Base-by-base conservation (phyloP, 352 stramenopile genomes). In the Phytophthora tubulina region DNA sequence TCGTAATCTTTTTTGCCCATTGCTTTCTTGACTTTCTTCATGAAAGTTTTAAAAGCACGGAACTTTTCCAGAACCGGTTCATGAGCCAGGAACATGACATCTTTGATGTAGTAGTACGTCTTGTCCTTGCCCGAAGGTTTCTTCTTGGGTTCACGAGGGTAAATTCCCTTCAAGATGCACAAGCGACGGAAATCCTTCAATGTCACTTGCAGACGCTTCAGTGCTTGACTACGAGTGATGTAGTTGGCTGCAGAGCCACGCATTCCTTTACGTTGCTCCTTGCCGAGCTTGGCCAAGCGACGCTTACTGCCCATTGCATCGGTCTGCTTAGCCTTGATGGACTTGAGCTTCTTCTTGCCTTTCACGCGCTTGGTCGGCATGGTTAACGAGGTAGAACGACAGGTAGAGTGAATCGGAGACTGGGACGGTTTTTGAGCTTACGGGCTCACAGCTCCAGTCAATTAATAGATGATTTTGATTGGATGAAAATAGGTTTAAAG, bases 151-250 rank as follows among this genome's bases (percentile, higher is more conserved):
- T 99, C 96, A 54, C 98, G 88, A 21, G 98, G 98, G 85, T 99
- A 99, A 41, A 99, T 97, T 42, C 98, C 98, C 82, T 99, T 99
- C 45, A 99, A 85, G 76, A 99, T 99, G 78, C 98, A 99, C 1
- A 99, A 82, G 5, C 98, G 91, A 39, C 97, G 91, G 86, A 99
- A 99, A 71, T 99, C 98, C 78, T 99, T 99, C 58, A 99, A 89
- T 53, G 94, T 97, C 42, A 99, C 89, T 79, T 98, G 94, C 63
- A 99, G 84, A 56, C 92, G 91, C 75, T 98, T 99, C 48, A 99
- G 81, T 41, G 96, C 96, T 67, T 97, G 90, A 11, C 86, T 92
- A 46, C 98, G 91, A 53, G 95, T 98, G 65, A 99, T 97, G 90
- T 99, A 99, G 76, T 98, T 98, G 66, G 96, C 95, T 0, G 86